phyloP scores from a whole-genome alignment of 169 alveolate genomes.

The Plasmodium fragile region DNA sequence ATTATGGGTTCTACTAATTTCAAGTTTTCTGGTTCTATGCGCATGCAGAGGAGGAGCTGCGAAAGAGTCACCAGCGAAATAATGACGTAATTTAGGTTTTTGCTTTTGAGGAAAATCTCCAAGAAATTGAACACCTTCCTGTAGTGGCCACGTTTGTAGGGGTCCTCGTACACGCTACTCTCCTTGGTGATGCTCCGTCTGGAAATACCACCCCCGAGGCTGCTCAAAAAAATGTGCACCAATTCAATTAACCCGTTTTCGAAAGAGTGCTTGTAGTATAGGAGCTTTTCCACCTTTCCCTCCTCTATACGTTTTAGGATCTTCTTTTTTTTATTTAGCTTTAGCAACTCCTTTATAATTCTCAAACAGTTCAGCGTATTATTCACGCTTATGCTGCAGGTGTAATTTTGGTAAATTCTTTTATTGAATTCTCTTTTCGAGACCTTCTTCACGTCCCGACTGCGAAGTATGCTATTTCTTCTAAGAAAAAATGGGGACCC shows the following conservation, averaged over 20 bases:
- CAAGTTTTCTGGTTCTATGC: conserved; percentile 4
- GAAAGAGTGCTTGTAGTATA: conserved; percentile 63
- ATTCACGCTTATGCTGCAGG: conserved; percentile 67
- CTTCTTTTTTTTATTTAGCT: conserved; percentile 32
- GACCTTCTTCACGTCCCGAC: conserved; percentile 16
- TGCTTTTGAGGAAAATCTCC: conserved; percentile 20
- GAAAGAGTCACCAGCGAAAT: conserved; percentile 48
- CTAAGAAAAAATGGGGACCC: conserved; percentile 24
- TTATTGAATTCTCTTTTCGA: conserved; percentile 27
- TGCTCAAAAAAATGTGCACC: conserved; percentile 53
- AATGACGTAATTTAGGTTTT: conserved; percentile 58
- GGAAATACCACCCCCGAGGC: neutral
- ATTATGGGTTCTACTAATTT: conserved; percentile 39
- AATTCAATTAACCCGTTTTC: conserved; percentile 63
- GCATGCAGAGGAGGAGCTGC: conserved; percentile 32
- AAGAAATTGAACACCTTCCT: conserved; percentile 31
- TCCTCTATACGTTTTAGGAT: conserved; percentile 25
- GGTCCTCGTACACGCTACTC: neutral
- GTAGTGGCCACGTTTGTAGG: neutral
- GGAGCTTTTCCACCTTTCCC: conserved; percentile 31
- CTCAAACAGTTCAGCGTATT: conserved; percentile 61
- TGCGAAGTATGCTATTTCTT: conserved; percentile 13
- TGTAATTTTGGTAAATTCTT: conserved; percentile 63
- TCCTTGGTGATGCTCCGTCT: neutral
- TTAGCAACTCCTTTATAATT: conserved; percentile 52